Conservation (phyloP, 2,329 filamentous ascomycete species). For the Eutypa lata region DNA sequence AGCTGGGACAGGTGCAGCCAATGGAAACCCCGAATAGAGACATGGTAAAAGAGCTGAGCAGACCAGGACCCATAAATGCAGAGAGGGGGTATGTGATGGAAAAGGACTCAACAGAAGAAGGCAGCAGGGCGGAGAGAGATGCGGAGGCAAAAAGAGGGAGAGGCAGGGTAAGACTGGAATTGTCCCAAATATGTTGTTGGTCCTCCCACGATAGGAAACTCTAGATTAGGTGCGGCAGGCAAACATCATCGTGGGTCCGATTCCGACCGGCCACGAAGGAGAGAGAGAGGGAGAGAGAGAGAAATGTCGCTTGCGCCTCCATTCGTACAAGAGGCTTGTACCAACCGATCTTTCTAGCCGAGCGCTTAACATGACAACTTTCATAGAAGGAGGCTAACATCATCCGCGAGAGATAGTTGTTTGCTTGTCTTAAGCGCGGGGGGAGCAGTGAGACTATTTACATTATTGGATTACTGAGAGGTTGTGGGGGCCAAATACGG, state of each 20-base stretch:
- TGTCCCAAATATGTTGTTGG: conserved; percentile 15
- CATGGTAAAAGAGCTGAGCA: conserved; percentile 7
- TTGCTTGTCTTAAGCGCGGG: conserved; percentile 14
- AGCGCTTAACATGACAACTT: conserved; percentile 8
- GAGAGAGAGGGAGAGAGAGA: no score
- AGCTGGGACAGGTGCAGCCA: conserved; percentile 15
- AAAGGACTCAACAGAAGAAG: conserved; percentile 16
- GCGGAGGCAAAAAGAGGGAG: conserved; percentile 2
- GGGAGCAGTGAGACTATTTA: conserved; percentile 5
- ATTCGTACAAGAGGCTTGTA: conserved; percentile 11
- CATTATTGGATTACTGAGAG: conserved; percentile 9
- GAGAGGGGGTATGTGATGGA: conserved; percentile 21
- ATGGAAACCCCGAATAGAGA: conserved; percentile 9
- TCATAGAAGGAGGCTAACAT: neutral
- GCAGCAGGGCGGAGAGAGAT: conserved; percentile 3
- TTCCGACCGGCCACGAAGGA: conserved; percentile 8
- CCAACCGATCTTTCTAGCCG: conserved; percentile 4
- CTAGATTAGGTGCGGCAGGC: neutral
- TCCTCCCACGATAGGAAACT: conserved; percentile 3
- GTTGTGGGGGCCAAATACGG: conserved; percentile 14
- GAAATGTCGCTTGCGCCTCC: conserved; percentile 6
- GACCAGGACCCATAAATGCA: conserved; percentile 9
- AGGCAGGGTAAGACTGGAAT: conserved; percentile 4
- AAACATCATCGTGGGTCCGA: conserved; percentile 1
- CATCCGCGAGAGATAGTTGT: conserved; percentile 5